Evolutionary conservation across 371 early-diverging fungal genomes (phyloP).

Genomic region (Mucor plumbeus): DNA sequence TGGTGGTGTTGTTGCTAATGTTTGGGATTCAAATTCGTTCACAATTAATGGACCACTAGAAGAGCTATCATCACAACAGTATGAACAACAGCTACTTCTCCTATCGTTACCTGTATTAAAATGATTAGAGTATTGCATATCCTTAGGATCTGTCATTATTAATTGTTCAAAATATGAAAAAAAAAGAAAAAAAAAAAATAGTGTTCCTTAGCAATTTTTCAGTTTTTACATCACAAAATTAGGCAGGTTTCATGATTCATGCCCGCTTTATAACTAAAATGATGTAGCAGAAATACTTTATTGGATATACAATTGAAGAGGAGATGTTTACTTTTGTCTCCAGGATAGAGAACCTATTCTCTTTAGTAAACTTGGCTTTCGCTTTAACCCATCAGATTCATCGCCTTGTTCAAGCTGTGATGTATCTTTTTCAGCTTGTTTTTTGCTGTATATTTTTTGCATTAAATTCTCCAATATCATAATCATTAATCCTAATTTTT

Average conservation of each 20-base stretch:
- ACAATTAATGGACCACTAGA: background rate
- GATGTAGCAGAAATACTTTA: too few species aligned
- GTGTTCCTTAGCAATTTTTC: background rate
- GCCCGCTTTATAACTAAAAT: background rate
- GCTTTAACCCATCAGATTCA: conserved; percentile 7
- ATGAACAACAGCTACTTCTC: conserved; percentile 18
- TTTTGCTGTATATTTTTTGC: conserved; percentile 12
- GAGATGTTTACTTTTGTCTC: conserved; percentile 6
- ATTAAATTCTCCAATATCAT: conserved; percentile 29
- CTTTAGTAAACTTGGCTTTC: conserved; percentile 21
- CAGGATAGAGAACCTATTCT: conserved; percentile 16
- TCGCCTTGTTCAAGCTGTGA: background rate
- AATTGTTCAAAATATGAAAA: background rate
- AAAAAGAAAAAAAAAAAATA: background rate
- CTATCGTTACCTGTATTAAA: background rate
- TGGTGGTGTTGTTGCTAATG: conserved; percentile 16
- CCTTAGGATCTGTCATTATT: background rate
- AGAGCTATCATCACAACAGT: background rate
- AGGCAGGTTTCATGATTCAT: background rate
- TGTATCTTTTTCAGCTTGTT: background rate
- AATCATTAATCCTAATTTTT: conserved; percentile 27
- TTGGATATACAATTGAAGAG: background rate
- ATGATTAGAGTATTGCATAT: conserved; percentile 10
- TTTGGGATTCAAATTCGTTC: conserved; percentile 7
- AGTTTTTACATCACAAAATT: background rate